phyloP scores from a whole-genome alignment of 2,329 filamentous ascomycete genomes.

The Trichoderma cornu-damae region DNA sequence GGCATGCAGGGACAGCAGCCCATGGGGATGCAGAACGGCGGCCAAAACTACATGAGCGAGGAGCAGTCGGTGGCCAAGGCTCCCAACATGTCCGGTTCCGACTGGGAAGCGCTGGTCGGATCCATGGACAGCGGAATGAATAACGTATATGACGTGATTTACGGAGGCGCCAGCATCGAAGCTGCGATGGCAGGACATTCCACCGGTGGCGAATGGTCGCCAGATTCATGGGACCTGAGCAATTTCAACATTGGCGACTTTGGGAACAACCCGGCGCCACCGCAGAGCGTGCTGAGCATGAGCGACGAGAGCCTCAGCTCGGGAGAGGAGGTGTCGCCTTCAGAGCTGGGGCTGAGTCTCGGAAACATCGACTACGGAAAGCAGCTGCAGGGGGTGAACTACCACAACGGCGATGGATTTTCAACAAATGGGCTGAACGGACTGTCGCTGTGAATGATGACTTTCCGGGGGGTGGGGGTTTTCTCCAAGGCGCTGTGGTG shows the following conservation, averaged over 20 bases:
- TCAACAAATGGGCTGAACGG: constrained; percentile 13
- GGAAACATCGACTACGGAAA: constrained; percentile 33
- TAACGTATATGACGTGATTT: constrained; percentile 81
- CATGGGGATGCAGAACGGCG: constrained; percentile 3
- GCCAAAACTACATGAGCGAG: constrained; percentile 20
- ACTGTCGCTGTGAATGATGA: constrained; percentile 7
- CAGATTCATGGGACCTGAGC: constrained; percentile 52
- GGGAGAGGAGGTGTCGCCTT: constrained; percentile 46
- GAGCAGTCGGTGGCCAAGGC: constrained; percentile 29
- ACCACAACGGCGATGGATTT: constrained; percentile 7
- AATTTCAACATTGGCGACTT: constrained; percentile 49
- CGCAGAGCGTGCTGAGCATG: constrained; percentile 51
- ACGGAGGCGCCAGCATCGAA: constrained; percentile 57
- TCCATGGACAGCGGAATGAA: constrained; percentile 73
- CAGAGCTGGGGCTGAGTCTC: constrained; percentile 43
- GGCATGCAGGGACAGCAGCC: constrained; percentile 34
- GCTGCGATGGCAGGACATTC: constrained; percentile 41
- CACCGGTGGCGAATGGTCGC: constrained; percentile 46
- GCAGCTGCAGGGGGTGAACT: constrained; percentile 23
- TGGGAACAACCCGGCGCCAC: constrained; percentile 36
- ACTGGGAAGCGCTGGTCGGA: constrained; percentile 79
- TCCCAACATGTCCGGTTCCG: constrained; percentile 53
- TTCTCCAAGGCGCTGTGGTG: constrained; percentile 12
- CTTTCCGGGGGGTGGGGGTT: too few species aligned
- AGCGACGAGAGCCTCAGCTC: constrained; percentile 56